Percentiles rank a stretch among this genome's conserved stretches.
Evolutionary conservation across 257 asterid genomes (phyloP).

Genomic region (Nicotiana tomentosiformis): DNA sequence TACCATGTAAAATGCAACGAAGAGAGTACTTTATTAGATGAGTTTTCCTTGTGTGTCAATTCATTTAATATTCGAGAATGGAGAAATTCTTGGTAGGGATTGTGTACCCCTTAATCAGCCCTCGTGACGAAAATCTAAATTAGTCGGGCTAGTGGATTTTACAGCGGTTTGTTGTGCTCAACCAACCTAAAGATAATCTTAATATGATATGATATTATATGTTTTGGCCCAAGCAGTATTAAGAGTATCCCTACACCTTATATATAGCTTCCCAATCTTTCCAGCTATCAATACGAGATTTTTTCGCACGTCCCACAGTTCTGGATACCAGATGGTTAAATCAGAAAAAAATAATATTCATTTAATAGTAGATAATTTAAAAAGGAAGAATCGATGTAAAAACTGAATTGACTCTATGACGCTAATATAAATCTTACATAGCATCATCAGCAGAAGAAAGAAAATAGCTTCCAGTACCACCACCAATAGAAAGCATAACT

Average conservation of each 20-base stretch:
- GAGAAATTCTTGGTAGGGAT: not conserved
- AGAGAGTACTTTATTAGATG: not conserved
- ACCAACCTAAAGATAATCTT: too few species aligned
- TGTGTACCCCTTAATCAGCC: not conserved
- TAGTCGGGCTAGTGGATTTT: not conserved
- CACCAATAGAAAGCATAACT: conserved; percentile 68
- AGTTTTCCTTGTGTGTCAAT: not conserved
- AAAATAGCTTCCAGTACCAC: conserved; percentile 55
- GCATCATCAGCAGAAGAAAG: conserved; percentile 54
- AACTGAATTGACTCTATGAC: not conserved
- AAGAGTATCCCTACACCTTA: too few species aligned
- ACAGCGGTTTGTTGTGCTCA: too few species aligned
- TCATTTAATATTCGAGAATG: not conserved
- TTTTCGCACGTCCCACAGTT: too few species aligned
- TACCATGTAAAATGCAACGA: not conserved
- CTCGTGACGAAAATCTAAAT: not conserved
- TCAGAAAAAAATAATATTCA: not conserved
- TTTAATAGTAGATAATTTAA: not conserved
- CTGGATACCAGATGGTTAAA: not conserved
- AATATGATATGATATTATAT: too few species aligned
- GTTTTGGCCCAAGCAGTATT: too few species aligned
- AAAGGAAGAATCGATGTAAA: not conserved
- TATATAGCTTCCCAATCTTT: too few species aligned
- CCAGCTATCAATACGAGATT: too few species aligned
- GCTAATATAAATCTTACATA: not conserved